Evolutionary conservation across 371 early-diverging fungal species (phyloP).

Genomic region (Parasitella parasitica): DNA sequence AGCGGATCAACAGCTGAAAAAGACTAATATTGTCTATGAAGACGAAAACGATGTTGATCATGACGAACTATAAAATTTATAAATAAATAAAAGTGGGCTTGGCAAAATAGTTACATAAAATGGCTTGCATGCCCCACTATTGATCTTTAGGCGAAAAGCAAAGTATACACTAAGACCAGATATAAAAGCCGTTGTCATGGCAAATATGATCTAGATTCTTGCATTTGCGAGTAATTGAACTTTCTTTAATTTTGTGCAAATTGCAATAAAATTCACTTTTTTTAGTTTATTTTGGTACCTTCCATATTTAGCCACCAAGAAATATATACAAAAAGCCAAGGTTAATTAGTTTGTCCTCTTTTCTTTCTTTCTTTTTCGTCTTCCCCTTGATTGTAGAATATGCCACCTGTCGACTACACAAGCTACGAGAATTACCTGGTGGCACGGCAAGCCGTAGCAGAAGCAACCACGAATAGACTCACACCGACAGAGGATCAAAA

Average conservation of each 20-base stretch:
- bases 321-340: conserved; percentile 7
- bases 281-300: conserved; percentile 1
- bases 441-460: conserved; percentile 42
- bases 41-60: conserved; percentile 19
- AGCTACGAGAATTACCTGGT: conserved; percentile 41
- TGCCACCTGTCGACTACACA: conserved; percentile 32
- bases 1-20: conserved; percentile 33
- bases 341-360: neutral
- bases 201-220: neutral
- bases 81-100: neutral
- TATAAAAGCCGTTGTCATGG: neutral
- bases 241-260: too few relatives aligned
- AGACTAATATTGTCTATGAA: conserved; percentile 26
- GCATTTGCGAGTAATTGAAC: neutral
- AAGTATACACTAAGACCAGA: neutral
- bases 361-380: neutral
- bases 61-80: conserved; percentile 22
- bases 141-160: too few relatives aligned
- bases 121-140: too few relatives aligned
- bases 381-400: neutral
- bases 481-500: conserved; percentile 69
- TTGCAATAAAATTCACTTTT: too few relatives aligned
- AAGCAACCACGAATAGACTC: conserved; percentile 33
- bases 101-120: too few relatives aligned
- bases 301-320: neutral